Conservation (phyloP, 2,329 filamentous ascomycete species). For the Apiospora sp. region DNA sequence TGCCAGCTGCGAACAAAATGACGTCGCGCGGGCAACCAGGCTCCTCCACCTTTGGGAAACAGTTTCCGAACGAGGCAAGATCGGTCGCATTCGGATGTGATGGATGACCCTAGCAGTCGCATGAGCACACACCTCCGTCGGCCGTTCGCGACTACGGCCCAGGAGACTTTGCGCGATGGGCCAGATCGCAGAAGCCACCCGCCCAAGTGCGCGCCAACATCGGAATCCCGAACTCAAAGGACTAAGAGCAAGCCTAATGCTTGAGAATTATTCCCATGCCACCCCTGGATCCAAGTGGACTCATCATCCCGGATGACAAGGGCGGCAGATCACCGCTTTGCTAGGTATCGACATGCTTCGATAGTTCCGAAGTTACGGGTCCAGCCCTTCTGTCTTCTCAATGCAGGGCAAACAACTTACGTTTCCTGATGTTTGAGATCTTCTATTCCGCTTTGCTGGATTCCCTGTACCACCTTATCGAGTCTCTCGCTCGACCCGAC, state of each 20-base stretch:
- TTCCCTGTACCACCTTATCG: not conserved
- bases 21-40: not conserved
- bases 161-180: conserved; percentile 5
- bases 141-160: not conserved
- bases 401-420: not conserved
- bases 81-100: not conserved
- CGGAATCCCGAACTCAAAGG: conserved; percentile 8
- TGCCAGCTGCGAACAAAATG: not conserved
- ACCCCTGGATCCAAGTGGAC: not conserved
- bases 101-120: conserved; percentile 1
- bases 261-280: not conserved
- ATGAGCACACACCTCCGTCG: not conserved
- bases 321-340: not conserved
- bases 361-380: not conserved
- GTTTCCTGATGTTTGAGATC: conserved; percentile 3
- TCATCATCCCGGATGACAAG: not conserved
- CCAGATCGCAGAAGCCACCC: conserved; percentile 7
- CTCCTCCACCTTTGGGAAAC: not conserved
- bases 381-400: not conserved
- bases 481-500: not conserved
- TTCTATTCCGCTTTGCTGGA: not conserved
- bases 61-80: not conserved
- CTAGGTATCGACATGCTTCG: not conserved
- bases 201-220: conserved; percentile 1
- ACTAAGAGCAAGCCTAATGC: conserved; percentile 13